A percentile compares a stretch with the other conserved stretches of the same genome.
Evolutionary conservation across 1,139 yeast species (phyloP).

Genomic region (Chernovozyma aurita): DNA sequence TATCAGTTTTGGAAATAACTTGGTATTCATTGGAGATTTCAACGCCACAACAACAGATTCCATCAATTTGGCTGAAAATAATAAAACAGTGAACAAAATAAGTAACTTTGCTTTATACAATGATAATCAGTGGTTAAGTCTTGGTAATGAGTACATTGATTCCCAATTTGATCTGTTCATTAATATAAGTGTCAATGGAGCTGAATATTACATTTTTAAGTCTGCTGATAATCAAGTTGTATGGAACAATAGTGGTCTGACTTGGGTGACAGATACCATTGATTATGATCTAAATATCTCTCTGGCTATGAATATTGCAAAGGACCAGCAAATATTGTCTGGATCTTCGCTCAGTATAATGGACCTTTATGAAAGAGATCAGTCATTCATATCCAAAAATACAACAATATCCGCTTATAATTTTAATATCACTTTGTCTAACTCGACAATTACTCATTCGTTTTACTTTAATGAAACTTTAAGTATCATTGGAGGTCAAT

Average conservation of each 20-base stretch:
- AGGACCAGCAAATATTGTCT: conserved; percentile 30
- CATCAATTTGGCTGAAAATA: conserved; percentile 27
- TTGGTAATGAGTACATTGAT: conserved; percentile 31
- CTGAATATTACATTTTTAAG: conserved; percentile 36
- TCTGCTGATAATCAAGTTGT: conserved; percentile 18
- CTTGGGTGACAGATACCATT: conserved; percentile 31
- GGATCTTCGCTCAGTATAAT: conserved; percentile 38
- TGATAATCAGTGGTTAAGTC: conserved; percentile 29
- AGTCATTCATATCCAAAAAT: conserved; percentile 22
- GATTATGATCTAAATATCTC: conserved; percentile 34
- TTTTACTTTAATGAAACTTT: conserved; percentile 44
- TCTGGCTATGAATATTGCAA: conserved; percentile 23
- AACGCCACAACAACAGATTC: conserved; percentile 16
- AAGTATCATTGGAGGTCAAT: conserved; percentile 51
- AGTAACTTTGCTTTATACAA: conserved; percentile 32
- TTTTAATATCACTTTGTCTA: conserved; percentile 16
- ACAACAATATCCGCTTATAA: conserved; percentile 20
- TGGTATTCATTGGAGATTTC: conserved; percentile 34
- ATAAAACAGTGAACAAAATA: conserved; percentile 22
- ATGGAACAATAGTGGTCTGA: conserved; percentile 37
- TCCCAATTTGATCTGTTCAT: conserved; percentile 27
- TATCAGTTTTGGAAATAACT: conserved; percentile 16
- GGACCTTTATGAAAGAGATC: conserved; percentile 29
- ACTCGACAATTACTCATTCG: conserved; percentile 38
- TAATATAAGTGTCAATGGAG: conserved; percentile 28